phyloP scores from a whole-genome alignment of 2,329 filamentous ascomycete species.

The Fusarium palustre region DNA sequence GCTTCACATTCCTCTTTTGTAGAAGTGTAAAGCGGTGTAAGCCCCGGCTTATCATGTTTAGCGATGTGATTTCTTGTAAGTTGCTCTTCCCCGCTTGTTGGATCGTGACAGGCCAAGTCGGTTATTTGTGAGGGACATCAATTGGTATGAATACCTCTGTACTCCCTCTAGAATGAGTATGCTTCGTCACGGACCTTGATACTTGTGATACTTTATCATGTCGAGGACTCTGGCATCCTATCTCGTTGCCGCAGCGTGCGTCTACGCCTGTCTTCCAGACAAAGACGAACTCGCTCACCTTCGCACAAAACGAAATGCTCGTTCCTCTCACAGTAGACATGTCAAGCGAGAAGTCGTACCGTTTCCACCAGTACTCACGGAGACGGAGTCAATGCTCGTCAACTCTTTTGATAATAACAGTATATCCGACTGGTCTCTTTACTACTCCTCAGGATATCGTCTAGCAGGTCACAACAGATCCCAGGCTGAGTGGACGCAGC shows the following conservation, averaged over 20 bases:
- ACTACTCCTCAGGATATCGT: slow-evolving; percentile 39
- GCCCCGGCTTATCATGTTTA: slow-evolving; percentile 18
- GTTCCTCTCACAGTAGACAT: slow-evolving; percentile 6
- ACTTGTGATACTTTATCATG: slow-evolving; percentile 2
- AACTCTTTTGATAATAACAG: slow-evolving; percentile 37
- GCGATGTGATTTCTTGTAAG: background rate
- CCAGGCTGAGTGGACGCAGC: slow-evolving; percentile 38
- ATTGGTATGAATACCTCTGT: slow-evolving; percentile 13
- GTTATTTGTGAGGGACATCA: rapidly evolving
- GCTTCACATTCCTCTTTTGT: slow-evolving; percentile 32
- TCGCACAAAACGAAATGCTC: slow-evolving; percentile 4
- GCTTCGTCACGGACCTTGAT: background rate
- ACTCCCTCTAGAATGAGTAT: rapidly evolving
- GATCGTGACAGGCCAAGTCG: slow-evolving; percentile 1
- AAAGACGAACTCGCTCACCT: slow-evolving; percentile 26
- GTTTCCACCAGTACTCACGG: slow-evolving; percentile 11
- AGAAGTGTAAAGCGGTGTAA: slow-evolving; percentile 26
- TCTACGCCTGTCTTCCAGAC: slow-evolving; percentile 32
- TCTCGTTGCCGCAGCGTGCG: slow-evolving; percentile 29
- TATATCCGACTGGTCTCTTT: slow-evolving; percentile 35
- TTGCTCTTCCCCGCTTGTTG: slow-evolving; percentile 10
- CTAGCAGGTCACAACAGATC: slow-evolving; percentile 33
- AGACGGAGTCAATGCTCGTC: slow-evolving; percentile 15
- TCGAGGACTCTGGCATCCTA: slow-evolving; percentile 18
- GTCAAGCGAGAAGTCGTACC: slow-evolving; percentile 19